Evolutionary conservation across 345 rosid species (phyloP), one percentile per base, ranked within the genome.

Genomic region (Syzygium jambos): DNA sequence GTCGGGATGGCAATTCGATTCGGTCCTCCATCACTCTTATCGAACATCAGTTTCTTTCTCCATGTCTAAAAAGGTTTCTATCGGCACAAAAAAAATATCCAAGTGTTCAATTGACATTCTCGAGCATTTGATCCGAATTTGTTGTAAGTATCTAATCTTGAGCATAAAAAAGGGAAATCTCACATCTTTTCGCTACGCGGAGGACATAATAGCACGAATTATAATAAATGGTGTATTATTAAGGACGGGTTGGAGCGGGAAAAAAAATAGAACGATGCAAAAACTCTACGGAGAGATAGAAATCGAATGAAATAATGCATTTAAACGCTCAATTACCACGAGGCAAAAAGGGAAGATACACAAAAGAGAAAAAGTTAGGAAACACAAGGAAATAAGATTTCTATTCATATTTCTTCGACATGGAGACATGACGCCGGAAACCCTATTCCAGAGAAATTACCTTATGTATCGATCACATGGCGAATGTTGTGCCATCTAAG

Each of bases 201-300:
- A 2, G 8, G 7, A 27, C 17, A 59, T 27, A 12, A 27, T 1
- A 59, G 29, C 14, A 9, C 6, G 30, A 14, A n/a, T 29, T 34
- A 29, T 29, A 29, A 29, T 7, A 63, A 63, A 29, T 15, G 38
- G 38, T 6, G 17, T 29, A 16, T n/a, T 17, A 63, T n/a, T n/a
- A 63, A 59, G 38, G 21, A 29, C 16, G 11, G 19, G 3, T 29
- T 63, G 21, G 77, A 29, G 73, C 6, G 11, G 22, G 11, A 29
- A 65, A 30, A 8, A 53, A n/a, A 68, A 8, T 4, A 17, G 10
- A 65, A 19, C 0, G 12, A 68, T 1, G 0, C 1, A 1, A 34
- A 68, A 17, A 17, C 25, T 15, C 78, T 0, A 68, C 0, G 3
- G 5, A 0, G 3, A 65, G 11, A 41, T 41, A 30, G 6, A 7